These are phyloP conservation scores for Juglanconis sp. DNA, from an alignment of 2,329 filamentous ascomycete species.

Conservation along the genomic window DNA sequence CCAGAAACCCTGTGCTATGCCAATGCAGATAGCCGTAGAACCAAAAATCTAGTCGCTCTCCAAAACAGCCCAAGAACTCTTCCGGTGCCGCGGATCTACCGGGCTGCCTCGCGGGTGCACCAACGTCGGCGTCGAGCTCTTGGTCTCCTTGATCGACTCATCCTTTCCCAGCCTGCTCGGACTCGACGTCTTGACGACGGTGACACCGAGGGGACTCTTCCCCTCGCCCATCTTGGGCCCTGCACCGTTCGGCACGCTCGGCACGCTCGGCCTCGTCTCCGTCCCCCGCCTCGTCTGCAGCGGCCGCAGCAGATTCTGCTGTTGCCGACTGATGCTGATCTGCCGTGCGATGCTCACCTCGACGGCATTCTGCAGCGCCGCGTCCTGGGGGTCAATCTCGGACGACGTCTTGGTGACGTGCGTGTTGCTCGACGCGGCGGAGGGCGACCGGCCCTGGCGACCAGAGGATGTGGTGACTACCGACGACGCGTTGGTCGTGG, in stretches of 20 bases:
- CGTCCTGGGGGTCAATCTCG: constrained; percentile 38
- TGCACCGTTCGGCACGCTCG: neutral
- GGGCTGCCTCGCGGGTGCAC: constrained; percentile 34
- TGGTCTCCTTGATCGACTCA: constrained; percentile 36
- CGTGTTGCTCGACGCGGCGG: constrained; percentile 23
- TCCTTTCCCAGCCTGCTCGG: constrained; percentile 25
- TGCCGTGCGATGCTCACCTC: constrained; percentile 67
- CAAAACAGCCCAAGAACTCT: constrained; percentile 53
- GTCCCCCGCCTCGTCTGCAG: constrained; percentile 34
- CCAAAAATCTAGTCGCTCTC: constrained; percentile 37
- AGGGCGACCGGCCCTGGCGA: constrained; percentile 19
- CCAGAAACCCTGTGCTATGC: neutral
- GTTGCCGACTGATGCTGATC: constrained; percentile 62
- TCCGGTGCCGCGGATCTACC: constrained; percentile 35
- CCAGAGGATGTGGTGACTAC: constrained; percentile 20
- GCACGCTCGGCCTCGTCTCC: neutral
- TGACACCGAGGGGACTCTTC: constrained; percentile 15
- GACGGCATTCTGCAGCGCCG: constrained; percentile 51
- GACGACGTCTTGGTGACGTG: constrained; percentile 31
- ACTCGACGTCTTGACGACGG: constrained; percentile 20
- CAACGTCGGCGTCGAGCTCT: constrained; percentile 44
- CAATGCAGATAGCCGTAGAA: neutral
- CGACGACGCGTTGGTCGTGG: constrained; percentile 20
- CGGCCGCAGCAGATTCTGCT: constrained; percentile 56
- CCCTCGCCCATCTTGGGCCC: neutral